Conservation (phyloP, 805 yeast genomes). For the Candida parachauliodes region DNA sequence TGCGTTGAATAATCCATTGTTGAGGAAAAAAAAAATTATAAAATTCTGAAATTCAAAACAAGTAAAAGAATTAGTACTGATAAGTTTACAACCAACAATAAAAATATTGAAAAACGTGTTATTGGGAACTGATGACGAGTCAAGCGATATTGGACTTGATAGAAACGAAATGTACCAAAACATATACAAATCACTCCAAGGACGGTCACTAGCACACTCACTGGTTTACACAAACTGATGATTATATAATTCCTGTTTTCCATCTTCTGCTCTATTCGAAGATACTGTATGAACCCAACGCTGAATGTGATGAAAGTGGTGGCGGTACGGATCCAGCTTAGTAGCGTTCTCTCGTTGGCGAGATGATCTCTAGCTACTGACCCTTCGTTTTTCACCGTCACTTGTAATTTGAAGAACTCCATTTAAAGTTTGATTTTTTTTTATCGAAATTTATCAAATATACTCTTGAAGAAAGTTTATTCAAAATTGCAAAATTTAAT, state of each 20-base stretch:
- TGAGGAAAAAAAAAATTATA: conserved; percentile 2
- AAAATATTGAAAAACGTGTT: conserved; percentile 16
- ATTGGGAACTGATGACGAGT: conserved; percentile 21
- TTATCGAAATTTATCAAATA: no score
- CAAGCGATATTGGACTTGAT: conserved; percentile 22
- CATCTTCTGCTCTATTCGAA: conserved; percentile 14
- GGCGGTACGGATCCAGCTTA: conserved; percentile 28
- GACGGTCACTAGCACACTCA: conserved; percentile 15
- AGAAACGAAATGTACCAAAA: conserved; percentile 22
- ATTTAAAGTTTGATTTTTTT: neutral
- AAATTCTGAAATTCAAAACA: conserved; percentile 16
- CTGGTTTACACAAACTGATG: conserved; percentile 10
- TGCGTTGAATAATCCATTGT: conserved; percentile 50
- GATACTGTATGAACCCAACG: conserved; percentile 22
- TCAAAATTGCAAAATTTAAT: no score
- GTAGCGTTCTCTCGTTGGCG: conserved; percentile 32
- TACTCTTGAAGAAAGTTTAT: no score
- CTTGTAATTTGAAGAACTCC: conserved; percentile 4
- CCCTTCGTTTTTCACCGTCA: conserved; percentile 24
- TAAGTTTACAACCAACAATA: conserved; percentile 17
- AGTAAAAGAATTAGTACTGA: conserved; percentile 18
- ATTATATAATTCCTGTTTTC: neutral
- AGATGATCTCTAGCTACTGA: conserved; percentile 39
- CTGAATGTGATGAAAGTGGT: conserved; percentile 20
- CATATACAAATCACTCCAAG: conserved; percentile 16